phyloP scores from a whole-genome alignment of 257 asterid genomes.

The Plantago elongata region DNA sequence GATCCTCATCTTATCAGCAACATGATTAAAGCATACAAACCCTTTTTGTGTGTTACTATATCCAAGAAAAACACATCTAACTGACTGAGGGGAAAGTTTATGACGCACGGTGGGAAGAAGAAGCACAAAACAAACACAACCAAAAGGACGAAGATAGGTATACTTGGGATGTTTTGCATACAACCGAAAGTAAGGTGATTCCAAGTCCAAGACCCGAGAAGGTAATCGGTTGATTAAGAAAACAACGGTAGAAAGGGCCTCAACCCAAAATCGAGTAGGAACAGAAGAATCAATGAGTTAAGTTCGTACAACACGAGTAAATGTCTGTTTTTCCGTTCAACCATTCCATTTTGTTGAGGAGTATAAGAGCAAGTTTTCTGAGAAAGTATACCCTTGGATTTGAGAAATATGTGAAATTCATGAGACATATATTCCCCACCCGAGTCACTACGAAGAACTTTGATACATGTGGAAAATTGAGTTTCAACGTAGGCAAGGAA shows the following conservation, averaged over 20 bases:
- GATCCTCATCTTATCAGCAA: neutral
- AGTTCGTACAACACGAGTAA: neutral
- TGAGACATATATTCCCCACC: neutral
- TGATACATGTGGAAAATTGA: neutral
- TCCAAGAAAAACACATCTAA: slow-evolving; percentile 1
- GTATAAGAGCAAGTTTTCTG: neutral
- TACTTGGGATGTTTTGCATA: neutral
- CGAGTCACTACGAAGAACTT: neutral
- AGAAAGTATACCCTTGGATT: neutral
- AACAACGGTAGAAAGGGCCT: neutral
- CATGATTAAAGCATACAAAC: neutral
- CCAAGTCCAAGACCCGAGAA: neutral
- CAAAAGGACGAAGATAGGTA: neutral
- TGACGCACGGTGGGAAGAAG: neutral
- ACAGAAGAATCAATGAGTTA: slow-evolving; percentile 2
- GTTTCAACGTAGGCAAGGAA: neutral
- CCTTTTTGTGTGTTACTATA: neutral
- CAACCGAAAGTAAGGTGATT: neutral
- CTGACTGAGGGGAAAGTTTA: neutral
- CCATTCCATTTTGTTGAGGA: slow-evolving; percentile 4
- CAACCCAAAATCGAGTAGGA: neutral
- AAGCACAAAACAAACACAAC: neutral
- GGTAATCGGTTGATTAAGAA: neutral
- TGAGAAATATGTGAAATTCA: neutral
- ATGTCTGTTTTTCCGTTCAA: slow-evolving; percentile 6